These are phyloP conservation scores for Spiraea crenata DNA, from an alignment of 331 rosid species.

Conservation along the genomic window DNA sequence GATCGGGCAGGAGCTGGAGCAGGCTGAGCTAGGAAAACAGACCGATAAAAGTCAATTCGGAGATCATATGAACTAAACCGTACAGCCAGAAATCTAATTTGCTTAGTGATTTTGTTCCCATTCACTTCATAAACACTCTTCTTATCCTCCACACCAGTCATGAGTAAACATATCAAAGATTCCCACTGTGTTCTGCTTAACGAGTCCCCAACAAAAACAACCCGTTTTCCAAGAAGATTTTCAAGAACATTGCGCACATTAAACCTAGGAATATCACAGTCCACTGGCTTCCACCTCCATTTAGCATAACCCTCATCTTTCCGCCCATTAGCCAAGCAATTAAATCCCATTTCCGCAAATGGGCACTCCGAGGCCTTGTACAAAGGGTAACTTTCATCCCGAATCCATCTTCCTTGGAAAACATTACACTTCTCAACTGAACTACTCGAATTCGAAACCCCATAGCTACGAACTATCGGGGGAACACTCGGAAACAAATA, in stretches of 20 bases:
- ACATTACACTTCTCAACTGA: conserved; percentile 48
- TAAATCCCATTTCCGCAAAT: conserved; percentile 70
- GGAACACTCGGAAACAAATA: conserved; percentile 44
- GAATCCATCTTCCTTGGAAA: conserved; percentile 77
- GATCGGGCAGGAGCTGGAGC: conserved; percentile 50
- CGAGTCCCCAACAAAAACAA: conserved; percentile 87
- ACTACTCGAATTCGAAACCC: conserved; percentile 25
- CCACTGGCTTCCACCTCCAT: conserved; percentile 83
- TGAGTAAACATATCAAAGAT: conserved; percentile 76
- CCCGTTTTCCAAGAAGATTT: conserved; percentile 70
- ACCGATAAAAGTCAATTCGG: conserved; percentile 74
- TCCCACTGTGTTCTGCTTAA: conserved; percentile 96
- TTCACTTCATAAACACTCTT: conserved; percentile 72
- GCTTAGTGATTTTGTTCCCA: conserved; percentile 62
- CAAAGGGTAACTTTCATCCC: conserved; percentile 68
- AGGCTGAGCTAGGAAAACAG: conserved; percentile 67
- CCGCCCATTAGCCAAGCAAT: conserved; percentile 78
- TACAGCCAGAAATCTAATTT: conserved; percentile 65
- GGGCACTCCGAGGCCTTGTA: conserved; percentile 75
- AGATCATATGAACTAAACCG: conserved; percentile 51
- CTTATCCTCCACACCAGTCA: conserved; percentile 79
- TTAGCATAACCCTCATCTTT: conserved; percentile 59
- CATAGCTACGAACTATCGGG: conserved; percentile 32
- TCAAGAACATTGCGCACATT: conserved; percentile 44
- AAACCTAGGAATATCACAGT: conserved; percentile 74